Evolutionary conservation across 176 grass and related monocot genomes (phyloP), one percentile per base, ranked within the genome.

Genomic region (Triticum monococcum): DNA sequence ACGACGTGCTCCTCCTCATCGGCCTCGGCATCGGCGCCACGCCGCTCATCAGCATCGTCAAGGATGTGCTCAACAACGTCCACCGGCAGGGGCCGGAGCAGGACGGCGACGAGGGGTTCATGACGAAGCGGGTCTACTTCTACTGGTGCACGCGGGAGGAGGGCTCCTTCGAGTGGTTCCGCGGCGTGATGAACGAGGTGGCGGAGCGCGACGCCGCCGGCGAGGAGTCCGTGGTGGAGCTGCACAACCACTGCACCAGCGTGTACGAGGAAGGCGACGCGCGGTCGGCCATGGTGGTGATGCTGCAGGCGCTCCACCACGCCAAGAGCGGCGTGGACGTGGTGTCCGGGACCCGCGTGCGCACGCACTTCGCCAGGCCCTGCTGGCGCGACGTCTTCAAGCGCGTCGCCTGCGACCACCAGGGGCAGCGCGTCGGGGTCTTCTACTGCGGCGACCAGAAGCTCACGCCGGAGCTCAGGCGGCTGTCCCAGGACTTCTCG

Each of bases 191-290:
- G 97, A 88, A 96, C 71, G 97, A 96, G 82, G 97, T 99, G 28
- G 97, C 89, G 50, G 92, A 94, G 89, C 92, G 90, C 20, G 97
- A 99, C 82, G 52, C 59, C 35, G 56, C 81, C 2, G 87, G 87
- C 3, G 86, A 88, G 16, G 60, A n/a, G 60, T 11, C 60, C 74
- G 79, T 87, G 38, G 93, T 99, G 43, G 97, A 99, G 92, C 91
- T 99, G 12, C 97, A 99, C 89, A 99, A 99, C 87, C 92, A 99
- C 87, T 99, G 97, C 92, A 99, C 97, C 1, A 93, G 92, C 71
- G 92, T 99, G 75, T 99, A 99, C 82, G 93, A 92, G 77, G 97
- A 99, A 1, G 94, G 94, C 0, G 94, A 99, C 84, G 97, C 97
- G 0, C 64, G 92, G 75, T 96, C 97, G 52, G 94, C 94, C 10